Evolutionary conservation across 106 monocot species (phyloP).

Genomic region (Dendrobium catenatum): DNA sequence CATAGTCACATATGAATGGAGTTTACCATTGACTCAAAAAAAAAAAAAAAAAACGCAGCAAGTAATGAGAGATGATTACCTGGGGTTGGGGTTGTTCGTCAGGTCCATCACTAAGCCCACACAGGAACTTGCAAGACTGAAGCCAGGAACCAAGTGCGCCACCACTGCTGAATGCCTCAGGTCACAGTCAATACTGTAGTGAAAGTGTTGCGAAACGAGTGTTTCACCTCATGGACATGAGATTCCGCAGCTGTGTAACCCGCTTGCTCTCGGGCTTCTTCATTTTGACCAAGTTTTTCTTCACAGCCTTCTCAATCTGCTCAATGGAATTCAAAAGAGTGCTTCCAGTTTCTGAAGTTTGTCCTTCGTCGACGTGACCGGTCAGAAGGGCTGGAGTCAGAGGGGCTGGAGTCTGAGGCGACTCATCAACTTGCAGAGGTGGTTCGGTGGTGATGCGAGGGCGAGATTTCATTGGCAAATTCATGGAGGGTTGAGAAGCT

Average conservation of each 20-base stretch:
- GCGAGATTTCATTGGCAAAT: background rate
- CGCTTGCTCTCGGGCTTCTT: constrained; percentile 18
- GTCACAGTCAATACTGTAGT: background rate
- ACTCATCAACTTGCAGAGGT: background rate
- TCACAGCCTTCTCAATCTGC: constrained; percentile 40
- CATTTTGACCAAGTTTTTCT: constrained; percentile 17
- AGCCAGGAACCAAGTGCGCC: background rate
- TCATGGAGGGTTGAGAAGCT: background rate
- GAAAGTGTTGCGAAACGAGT: constrained; percentile 19
- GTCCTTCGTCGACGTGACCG: background rate
- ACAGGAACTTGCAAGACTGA: constrained; percentile 5
- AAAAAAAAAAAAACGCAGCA: background rate
- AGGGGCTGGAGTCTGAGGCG: constrained; percentile 1
- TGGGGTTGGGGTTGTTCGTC: background rate
- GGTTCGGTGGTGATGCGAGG: background rate
- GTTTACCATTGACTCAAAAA: no score
- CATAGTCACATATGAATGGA: background rate
- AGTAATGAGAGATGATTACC: background rate
- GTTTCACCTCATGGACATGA: constrained; percentile 57
- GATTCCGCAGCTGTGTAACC: constrained; percentile 18
- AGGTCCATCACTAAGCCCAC: constrained; percentile 8
- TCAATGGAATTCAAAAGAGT: constrained; percentile 24
- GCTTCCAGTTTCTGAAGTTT: background rate
- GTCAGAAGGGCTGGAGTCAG: background rate
- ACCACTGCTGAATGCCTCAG: background rate